Evolutionary conservation across 169 alveolate species (phyloP).

Genomic region (Cryptosporidium muris): DNA sequence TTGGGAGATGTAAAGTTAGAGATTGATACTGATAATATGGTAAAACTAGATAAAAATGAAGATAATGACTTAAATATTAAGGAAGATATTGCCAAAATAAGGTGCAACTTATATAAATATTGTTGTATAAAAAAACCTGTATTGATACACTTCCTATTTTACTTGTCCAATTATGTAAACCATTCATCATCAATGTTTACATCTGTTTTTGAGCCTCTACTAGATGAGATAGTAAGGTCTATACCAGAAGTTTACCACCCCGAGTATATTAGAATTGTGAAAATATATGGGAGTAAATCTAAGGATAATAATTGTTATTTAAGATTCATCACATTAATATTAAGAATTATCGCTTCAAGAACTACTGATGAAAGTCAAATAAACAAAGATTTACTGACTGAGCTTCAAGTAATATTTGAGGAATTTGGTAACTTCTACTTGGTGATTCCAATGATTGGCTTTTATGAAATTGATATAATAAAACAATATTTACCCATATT

Average conservation of each 20-base stretch:
- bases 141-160: conserved; percentile 8
- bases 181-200: too few species aligned
- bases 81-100: not conserved
- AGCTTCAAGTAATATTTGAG: conserved; percentile 38
- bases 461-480: conserved; percentile 27
- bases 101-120: conserved; percentile 6
- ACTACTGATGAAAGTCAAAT: conserved; percentile 2
- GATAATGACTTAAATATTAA: not conserved
- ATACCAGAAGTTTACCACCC: too few species aligned
- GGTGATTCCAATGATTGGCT: conserved; percentile 36
- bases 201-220: too few species aligned
- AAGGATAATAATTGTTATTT: not conserved
- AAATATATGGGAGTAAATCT: not conserved
- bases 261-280: too few species aligned
- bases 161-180: not conserved
- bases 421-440: conserved; percentile 4
- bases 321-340: not conserved
- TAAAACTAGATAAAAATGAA: conserved; percentile 3
- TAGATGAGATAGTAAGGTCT: too few species aligned
- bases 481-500: conserved; percentile 33
- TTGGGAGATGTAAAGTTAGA: not conserved
- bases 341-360: not conserved
- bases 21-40: not conserved
- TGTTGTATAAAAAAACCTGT: conserved; percentile 33
- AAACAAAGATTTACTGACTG: not conserved